Evolutionary conservation across 2,329 filamentous ascomycete species (phyloP).

Genomic region (Dactylonectria estremocensis): DNA sequence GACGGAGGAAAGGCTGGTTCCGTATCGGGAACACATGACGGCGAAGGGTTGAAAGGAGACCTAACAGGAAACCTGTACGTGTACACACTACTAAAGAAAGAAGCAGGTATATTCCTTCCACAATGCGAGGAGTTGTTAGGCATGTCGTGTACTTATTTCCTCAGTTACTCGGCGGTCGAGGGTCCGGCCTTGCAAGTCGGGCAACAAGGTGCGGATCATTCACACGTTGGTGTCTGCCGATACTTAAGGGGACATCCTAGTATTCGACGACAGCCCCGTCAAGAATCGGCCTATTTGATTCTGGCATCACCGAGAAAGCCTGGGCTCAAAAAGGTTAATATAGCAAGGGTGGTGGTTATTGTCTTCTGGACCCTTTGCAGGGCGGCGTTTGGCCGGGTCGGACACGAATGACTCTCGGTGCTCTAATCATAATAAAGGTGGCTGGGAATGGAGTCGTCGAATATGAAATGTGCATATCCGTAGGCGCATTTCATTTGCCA

Average conservation of each 20-base stretch:
- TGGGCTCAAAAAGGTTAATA: not conserved
- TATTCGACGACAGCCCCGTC: not conserved
- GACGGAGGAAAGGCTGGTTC: not conserved
- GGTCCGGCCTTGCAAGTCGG: conserved; percentile 17
- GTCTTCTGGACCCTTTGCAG: not conserved
- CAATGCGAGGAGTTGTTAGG: not conserved
- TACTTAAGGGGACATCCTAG: conserved; percentile 29
- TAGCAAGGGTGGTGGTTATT: not conserved
- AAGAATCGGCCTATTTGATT: not conserved
- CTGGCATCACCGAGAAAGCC: not conserved
- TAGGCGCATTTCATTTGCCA: conserved; percentile 4
- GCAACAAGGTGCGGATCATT: conserved; percentile 14
- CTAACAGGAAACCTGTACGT: not conserved
- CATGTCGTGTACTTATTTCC: not conserved
- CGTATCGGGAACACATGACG: not conserved
- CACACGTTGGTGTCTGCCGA: conserved; percentile 7
- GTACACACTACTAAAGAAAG: conserved; percentile 5
- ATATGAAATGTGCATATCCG: not conserved
- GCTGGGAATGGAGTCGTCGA: conserved; percentile 21
- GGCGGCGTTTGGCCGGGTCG: not conserved
- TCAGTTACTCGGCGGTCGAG: conserved; percentile 16
- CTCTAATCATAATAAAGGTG: conserved; percentile 13
- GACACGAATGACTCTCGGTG: not conserved
- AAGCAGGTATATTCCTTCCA: conserved; percentile 2
- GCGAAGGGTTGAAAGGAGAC: not conserved